These are phyloP conservation scores for Tricholoma sp. DNA, from an alignment of 768 basidiomycete genomes.

Conservation along the genomic window DNA sequence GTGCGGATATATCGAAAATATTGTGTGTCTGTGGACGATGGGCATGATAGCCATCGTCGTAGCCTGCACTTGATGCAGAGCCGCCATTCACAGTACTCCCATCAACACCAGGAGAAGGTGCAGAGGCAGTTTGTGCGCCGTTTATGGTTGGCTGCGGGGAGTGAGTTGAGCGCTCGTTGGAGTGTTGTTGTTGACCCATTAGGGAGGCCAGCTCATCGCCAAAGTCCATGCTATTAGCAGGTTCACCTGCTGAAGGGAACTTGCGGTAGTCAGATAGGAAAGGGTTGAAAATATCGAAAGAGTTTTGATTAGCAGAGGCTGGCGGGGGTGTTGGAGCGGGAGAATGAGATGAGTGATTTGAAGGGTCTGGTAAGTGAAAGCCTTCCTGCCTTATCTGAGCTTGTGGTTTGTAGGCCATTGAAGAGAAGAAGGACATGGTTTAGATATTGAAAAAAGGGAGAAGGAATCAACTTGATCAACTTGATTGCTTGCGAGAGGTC, in stretches of 20 bases:
- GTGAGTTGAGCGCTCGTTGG: conserved; percentile 18
- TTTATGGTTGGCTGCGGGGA: conserved; percentile 8
- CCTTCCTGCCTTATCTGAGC: conserved; percentile 60
- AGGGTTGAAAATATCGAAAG: conserved; percentile 38
- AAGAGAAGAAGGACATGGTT: conserved; percentile 34
- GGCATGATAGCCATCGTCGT: not conserved
- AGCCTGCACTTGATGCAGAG: too few species aligned
- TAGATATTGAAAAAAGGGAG: too few species aligned
- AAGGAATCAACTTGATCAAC: too few species aligned
- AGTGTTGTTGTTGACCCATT: conserved; percentile 31
- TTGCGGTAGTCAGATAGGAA: conserved; percentile 48
- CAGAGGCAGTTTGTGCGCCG: too few species aligned
- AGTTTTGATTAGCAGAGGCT: not conserved
- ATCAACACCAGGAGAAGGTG: too few species aligned
- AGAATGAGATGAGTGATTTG: not conserved
- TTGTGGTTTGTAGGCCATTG: conserved; percentile 44
- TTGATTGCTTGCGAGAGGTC: too few species aligned
- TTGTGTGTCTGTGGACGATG: conserved; percentile 34
- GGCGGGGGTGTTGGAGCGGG: too few species aligned
- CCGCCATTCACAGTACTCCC: too few species aligned
- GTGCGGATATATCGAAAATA: conserved; percentile 56
- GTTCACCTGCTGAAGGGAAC: conserved; percentile 32
- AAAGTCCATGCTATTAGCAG: conserved; percentile 44
- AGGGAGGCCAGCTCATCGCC: conserved; percentile 64
- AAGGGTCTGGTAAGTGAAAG: conserved; percentile 52